Percentiles rank a stretch among this genome's conserved stretches.
phyloP scores from a whole-genome alignment of 2,329 filamentous ascomycete species.

The Monilinia fructigena region DNA sequence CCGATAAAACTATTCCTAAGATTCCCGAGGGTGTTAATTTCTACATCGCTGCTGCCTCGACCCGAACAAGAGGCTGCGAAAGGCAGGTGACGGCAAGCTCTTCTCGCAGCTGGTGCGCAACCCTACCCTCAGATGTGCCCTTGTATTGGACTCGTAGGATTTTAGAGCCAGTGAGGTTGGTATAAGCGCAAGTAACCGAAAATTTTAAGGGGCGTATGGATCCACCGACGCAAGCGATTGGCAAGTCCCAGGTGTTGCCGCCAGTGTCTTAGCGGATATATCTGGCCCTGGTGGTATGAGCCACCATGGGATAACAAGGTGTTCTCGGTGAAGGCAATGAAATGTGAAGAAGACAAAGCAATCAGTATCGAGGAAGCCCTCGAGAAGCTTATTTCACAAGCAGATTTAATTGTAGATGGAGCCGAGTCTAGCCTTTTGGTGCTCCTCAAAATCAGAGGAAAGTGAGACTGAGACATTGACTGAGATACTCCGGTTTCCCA shows the following conservation, averaged over 20 bases:
- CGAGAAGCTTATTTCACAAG: conserved; percentile 67
- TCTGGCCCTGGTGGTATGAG: conserved; percentile 77
- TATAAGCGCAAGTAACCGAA: conserved; percentile 75
- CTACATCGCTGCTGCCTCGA: conserved; percentile 86
- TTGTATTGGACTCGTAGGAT: conserved; percentile 81
- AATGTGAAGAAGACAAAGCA: conserved; percentile 62
- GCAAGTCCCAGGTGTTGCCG: conserved; percentile 85
- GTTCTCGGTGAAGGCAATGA: conserved; percentile 69
- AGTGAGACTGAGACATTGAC: conserved; percentile 54
- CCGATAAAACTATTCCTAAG: conserved; percentile 60
- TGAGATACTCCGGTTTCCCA: conserved; percentile 82
- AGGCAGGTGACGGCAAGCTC: conserved; percentile 75
- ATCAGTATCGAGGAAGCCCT: conserved; percentile 67
- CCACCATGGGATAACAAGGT: conserved; percentile 65
- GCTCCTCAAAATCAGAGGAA: conserved; percentile 41
- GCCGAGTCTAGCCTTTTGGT: conserved; percentile 40
- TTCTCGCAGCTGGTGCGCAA: conserved; percentile 77
- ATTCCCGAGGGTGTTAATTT: conserved; percentile 75
- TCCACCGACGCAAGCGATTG: conserved; percentile 73
- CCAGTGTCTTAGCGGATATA: conserved; percentile 72
- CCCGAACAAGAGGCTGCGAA: conserved; percentile 73
- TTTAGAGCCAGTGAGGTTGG: conserved; percentile 85
- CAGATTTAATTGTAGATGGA: conserved; percentile 51
- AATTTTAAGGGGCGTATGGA: conserved; percentile 92
- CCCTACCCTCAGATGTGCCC: conserved; percentile 71